These are phyloP conservation scores for Rhododendron vialii DNA, from an alignment of 148 eudicot genomes.

Conservation along the genomic window DNA sequence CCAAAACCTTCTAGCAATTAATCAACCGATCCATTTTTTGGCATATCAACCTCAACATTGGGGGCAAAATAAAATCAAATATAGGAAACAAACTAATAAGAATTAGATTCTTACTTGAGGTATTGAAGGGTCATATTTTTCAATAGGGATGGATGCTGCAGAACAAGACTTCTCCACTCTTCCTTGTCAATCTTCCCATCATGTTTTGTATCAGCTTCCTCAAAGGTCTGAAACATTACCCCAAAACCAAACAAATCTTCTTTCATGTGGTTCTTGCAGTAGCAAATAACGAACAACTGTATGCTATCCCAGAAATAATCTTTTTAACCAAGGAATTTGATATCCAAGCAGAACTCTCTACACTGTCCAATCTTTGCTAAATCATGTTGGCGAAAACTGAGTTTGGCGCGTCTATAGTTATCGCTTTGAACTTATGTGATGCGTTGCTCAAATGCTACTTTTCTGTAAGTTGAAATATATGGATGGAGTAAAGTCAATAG, in stretches of 20 bases:
- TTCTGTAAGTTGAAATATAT: not conserved
- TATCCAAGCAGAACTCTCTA: not conserved
- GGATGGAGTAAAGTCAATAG: not conserved
- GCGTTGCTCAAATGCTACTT: not conserved
- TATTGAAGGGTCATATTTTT: slow-evolving; percentile 96
- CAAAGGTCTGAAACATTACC: slow-evolving; percentile 61
- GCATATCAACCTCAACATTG: not conserved
- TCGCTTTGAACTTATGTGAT: not conserved
- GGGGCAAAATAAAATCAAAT: not conserved
- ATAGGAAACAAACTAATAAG: not conserved
- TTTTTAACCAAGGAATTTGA: not conserved
- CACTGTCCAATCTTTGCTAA: not conserved
- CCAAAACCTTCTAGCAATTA: not conserved
- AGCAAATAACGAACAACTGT: not conserved
- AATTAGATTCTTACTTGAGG: slow-evolving; percentile 59
- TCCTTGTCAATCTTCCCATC: slow-evolving; percentile 97
- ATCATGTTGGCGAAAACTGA: not conserved
- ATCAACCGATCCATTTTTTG: not conserved
- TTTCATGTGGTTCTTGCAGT: not conserved
- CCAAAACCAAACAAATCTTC: not conserved
- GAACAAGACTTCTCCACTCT: slow-evolving; percentile 86
- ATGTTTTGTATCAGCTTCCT: slow-evolving; percentile 92
- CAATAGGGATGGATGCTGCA: slow-evolving; percentile 75
- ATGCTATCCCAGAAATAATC: not conserved
- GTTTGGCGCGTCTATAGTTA: not conserved